phyloP scores from a whole-genome alignment of 495 filamentous ascomycete genomes.

The Penicillium simplicissimum region DNA sequence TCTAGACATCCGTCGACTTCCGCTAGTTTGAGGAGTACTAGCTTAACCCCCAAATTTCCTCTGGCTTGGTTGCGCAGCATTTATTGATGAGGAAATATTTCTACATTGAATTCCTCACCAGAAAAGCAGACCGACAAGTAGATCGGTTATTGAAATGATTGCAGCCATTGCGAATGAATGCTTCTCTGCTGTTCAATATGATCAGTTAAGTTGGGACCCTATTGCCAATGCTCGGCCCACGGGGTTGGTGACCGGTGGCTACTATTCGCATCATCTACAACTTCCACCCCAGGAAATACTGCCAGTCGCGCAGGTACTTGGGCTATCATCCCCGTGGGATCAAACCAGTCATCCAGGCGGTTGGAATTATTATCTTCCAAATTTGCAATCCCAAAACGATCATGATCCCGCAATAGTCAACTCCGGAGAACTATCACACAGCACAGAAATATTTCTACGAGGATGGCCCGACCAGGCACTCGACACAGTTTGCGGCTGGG shows the following conservation, averaged over 20 bases:
- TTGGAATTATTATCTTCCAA: conserved; percentile 10
- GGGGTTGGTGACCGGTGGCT: conserved; percentile 1
- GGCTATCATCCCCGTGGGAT: conserved; percentile 7
- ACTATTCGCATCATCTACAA: conserved; percentile 6
- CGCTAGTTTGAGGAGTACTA: not conserved
- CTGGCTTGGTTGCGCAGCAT: not conserved
- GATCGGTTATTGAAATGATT: conserved; percentile 4
- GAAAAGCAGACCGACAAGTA: not conserved
- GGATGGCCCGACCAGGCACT: conserved; percentile 10
- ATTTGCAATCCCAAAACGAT: conserved; percentile 1
- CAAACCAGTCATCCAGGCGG: not conserved
- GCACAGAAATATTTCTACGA: conserved; percentile 8
- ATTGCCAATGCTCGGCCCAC: conserved; percentile 6
- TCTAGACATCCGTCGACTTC: not conserved
- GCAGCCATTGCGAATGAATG: conserved; percentile 5
- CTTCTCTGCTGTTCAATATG: conserved; percentile 5
- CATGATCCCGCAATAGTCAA: conserved; percentile 1
- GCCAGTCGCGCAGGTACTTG: conserved; percentile 1
- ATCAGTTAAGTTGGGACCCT: conserved; percentile 8
- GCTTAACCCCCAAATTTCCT: not conserved
- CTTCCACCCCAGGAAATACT: not conserved
- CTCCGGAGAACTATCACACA: not conserved
- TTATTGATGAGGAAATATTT: not conserved
- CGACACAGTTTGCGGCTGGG: conserved; percentile 12
- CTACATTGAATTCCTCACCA: not conserved